Base-by-base conservation (phyloP, 2,329 filamentous ascomycete genomes). In the Pyricularia grisea region DNA sequence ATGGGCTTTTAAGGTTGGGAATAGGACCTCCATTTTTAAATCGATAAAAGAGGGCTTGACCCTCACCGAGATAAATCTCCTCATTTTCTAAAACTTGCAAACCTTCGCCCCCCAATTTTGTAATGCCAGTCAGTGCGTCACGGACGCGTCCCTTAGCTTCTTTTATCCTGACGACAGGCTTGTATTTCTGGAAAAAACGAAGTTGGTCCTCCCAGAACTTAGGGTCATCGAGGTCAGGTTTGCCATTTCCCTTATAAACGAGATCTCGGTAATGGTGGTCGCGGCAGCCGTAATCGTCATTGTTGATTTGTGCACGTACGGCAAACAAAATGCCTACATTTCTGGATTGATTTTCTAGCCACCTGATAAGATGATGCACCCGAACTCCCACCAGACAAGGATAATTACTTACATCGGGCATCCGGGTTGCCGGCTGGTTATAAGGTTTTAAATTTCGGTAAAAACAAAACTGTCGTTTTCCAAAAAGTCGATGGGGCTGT, bases 151-250 rank as follows among this genome's bases (percentile, higher is more conserved):
- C 60, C 60, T 64, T 64, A 30, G 60, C 60, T 6, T 64, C 28
- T 64, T 64, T 30, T 64, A 64, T 50, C 42, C 60, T 64, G 25
- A 64, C 25, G 60, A 64, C 28, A 30, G 60, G 60, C 60, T 64
- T 64, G 60, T 64, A 64, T 64, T 64, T 64, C 60, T 64, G 23
- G 60, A 64, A 17, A 64, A 23, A 64, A 64, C 60, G 60, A 64
- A 64, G 60, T 64, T 64, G 25, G 60, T 64, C 60, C 9, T 64
- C 60, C 60, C 60, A 64, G 28, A 64, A 64, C 60, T 64, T 64
- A 10, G 60, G 60, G 23, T 28, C 60, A 5, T 64, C 60, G 60
- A 64, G 60, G 60, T 64, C 28, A 64, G 60, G 60, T 5, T 50
- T 50, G 42, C 42, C 42, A 6, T 50, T 50, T 50, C 42, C 42